A percentile compares a stretch with the other conserved stretches of the same genome.
Conservation (phyloP, 768 basidiomycete genomes). For the Cystobasidium tubakii region DNA sequence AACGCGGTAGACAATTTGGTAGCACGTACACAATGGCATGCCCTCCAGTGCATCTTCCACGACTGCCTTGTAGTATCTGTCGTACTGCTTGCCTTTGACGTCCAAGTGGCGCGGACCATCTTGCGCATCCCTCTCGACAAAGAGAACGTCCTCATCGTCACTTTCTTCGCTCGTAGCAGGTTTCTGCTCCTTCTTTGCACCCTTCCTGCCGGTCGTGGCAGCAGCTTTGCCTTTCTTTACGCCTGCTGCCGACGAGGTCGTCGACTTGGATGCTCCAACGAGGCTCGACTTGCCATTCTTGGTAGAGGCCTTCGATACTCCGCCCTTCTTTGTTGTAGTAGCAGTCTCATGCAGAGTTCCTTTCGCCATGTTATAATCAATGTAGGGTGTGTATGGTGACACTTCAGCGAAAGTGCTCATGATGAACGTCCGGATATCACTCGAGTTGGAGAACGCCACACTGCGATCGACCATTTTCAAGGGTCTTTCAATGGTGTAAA, state of each 20-base stretch:
- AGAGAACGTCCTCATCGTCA: neutral
- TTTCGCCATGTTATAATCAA: constrained; percentile 23
- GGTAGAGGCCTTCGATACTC: neutral
- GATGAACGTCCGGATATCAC: too few species aligned
- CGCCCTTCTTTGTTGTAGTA: constrained; percentile 15
- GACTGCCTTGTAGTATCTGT: constrained; percentile 5
- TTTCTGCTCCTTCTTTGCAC: constrained; percentile 5
- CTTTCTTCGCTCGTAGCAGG: neutral
- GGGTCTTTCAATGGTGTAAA: too few species aligned
- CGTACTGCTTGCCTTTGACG: constrained; percentile 19
- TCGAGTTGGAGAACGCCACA: neutral
- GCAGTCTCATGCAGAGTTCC: neutral
- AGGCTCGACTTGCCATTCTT: constrained; percentile 21
- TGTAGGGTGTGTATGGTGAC: neutral
- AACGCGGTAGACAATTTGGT: neutral
- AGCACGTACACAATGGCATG: constrained; percentile 25
- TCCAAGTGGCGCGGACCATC: constrained; percentile 2
- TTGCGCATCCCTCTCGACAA: neutral
- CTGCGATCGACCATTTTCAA: too few species aligned
- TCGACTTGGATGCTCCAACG: neutral
- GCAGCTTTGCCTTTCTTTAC: constrained; percentile 19
- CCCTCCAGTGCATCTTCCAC: constrained; percentile 21
- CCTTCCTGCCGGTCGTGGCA: neutral
- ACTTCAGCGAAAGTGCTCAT: neutral
- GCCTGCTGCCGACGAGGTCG: neutral